These are phyloP conservation scores for Triadica sebifera DNA, from an alignment of 345 rosid species.

Conservation along the genomic window DNA sequence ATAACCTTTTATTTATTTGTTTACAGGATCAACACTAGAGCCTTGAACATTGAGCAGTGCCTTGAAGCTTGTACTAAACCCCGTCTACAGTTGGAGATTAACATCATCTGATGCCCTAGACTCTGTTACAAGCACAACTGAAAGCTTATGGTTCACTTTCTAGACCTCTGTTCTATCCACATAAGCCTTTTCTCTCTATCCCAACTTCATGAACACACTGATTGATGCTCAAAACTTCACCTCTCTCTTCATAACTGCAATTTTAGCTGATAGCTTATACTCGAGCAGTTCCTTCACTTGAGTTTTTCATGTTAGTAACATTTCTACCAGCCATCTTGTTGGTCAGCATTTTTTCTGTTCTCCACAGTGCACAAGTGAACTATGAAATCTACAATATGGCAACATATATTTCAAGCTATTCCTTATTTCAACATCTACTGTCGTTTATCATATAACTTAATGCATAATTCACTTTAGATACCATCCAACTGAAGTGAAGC, in stretches of 20 bases:
- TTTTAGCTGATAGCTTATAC: background rate
- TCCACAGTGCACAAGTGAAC: background rate
- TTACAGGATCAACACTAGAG: background rate
- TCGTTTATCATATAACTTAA: background rate
- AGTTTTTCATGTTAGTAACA: background rate
- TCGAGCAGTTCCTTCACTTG: background rate
- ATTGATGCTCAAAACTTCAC: background rate
- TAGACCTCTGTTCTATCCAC: background rate
- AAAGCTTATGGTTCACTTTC: background rate
- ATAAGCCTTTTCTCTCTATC: background rate
- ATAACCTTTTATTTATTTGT: background rate
- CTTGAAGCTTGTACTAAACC: background rate
- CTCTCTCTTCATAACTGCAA: background rate
- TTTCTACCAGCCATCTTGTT: background rate
- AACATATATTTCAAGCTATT: background rate
- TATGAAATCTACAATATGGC: background rate
- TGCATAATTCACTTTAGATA: background rate
- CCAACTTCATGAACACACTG: background rate
- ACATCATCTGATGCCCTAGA: background rate
- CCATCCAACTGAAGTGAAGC: background rate
- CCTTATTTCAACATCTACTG: background rate
- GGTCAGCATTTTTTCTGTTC: background rate
- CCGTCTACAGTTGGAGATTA: background rate
- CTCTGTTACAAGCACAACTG: background rate
- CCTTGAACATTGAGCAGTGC: background rate